Conservation (phyloP, 1,284 basidiomycete species). For the Pseudozyma tsukubaensis region DNA sequence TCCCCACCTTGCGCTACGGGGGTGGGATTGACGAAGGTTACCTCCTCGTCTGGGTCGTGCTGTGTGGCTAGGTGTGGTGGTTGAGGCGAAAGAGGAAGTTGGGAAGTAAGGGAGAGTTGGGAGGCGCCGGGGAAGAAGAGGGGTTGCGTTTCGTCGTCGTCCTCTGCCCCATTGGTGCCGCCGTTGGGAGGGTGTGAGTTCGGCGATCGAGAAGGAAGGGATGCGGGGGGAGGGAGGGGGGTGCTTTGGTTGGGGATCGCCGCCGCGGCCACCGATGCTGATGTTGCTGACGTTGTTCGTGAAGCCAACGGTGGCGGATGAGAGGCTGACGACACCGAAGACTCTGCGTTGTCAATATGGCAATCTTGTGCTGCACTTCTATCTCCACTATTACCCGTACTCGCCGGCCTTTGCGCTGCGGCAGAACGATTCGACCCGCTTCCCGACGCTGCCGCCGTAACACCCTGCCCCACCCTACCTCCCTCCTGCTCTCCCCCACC, state of each 20-base stretch:
- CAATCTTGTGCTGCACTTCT: no score
- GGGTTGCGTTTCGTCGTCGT: slow-evolving; percentile 22
- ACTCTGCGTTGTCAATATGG: no score
- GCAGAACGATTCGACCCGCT: no score
- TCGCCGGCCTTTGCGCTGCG: no score
- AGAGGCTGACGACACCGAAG: background rate
- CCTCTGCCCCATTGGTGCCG: background rate
- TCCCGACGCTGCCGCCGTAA: no score
- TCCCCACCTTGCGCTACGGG: slow-evolving; percentile 36
- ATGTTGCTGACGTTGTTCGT: background rate
- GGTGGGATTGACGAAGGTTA: slow-evolving; percentile 18
- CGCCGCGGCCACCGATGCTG: background rate
- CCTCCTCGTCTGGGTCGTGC: background rate
- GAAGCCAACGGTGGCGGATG: background rate
- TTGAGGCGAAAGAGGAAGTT: background rate
- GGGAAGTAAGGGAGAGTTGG: slow-evolving; percentile 13
- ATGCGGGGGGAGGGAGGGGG: slow-evolving; percentile 2
- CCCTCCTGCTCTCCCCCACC: background rate
- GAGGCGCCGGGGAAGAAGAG: slow-evolving; percentile 43
- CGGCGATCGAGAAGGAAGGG: background rate
- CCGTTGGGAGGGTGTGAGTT: no score
- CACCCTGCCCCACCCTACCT: background rate
- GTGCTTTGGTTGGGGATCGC: slow-evolving; percentile 18
- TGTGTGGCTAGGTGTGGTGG: background rate
- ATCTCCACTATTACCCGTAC: no score